These are phyloP conservation scores for Simplicillium aogashimaense DNA, from an alignment of 2,329 filamentous ascomycete genomes.

Conservation along the genomic window DNA sequence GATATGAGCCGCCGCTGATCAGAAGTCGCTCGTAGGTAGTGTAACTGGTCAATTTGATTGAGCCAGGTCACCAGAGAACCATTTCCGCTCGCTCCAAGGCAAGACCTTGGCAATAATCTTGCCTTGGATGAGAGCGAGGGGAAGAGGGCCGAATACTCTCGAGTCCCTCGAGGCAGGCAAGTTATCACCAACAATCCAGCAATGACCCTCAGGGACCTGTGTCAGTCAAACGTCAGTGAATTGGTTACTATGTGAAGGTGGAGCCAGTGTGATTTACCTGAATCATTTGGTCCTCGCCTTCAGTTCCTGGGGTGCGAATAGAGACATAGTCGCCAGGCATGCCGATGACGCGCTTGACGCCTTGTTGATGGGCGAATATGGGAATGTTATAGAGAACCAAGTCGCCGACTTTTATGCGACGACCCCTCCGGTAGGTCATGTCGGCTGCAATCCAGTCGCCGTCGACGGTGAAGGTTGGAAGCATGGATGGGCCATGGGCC, in stretches of 20 bases:
- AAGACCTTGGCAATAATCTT: conserved; percentile 64
- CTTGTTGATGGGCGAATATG: conserved; percentile 46
- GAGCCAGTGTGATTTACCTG: conserved; percentile 39
- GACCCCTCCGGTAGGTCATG: conserved; percentile 58
- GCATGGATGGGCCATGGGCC: conserved; percentile 73
- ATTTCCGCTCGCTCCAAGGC: conserved; percentile 39
- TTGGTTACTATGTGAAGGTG: neutral
- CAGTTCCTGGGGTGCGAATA: conserved; percentile 47
- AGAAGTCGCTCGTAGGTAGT: no score
- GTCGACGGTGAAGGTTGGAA: conserved; percentile 64
- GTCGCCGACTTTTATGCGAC: conserved; percentile 64
- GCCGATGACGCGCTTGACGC: conserved; percentile 71
- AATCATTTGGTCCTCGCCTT: conserved; percentile 44
- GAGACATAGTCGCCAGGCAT: conserved; percentile 70
- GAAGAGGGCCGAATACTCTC: conserved; percentile 75
- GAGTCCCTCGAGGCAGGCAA: conserved; percentile 77
- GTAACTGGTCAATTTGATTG: no score
- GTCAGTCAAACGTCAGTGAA: neutral
- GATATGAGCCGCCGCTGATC: no score
- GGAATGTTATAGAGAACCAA: conserved; percentile 73
- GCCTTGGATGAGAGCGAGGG: conserved; percentile 72
- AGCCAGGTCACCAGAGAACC: conserved; percentile 34
- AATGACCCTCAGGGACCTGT: conserved; percentile 83
- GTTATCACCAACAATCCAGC: conserved; percentile 87
- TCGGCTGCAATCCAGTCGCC: conserved; percentile 63